These are phyloP conservation scores for Acacia pycnantha DNA, from an alignment of 331 rosid species.

Conservation along the genomic window DNA sequence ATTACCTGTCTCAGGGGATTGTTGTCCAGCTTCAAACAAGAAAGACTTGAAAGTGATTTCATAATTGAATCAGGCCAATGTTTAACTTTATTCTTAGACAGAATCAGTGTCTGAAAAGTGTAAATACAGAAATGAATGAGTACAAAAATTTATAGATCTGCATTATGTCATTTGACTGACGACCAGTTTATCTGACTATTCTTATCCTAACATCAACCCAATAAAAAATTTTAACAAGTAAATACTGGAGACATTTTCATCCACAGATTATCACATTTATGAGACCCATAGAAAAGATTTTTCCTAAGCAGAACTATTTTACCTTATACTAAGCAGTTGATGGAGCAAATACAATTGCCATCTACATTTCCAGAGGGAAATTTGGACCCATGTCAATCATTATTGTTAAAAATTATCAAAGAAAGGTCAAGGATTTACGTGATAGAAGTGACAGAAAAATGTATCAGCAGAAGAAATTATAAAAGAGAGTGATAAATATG, in stretches of 20 bases:
- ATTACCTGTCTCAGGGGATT: slow-evolving; percentile 79
- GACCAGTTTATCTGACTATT: slow-evolving; percentile 15
- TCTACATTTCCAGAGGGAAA: background rate
- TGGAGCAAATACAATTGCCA: slow-evolving; percentile 1
- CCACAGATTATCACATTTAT: slow-evolving; percentile 11
- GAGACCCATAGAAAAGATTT: slow-evolving; percentile 5
- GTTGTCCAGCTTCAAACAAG: slow-evolving; percentile 83
- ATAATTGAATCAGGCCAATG: slow-evolving; percentile 87
- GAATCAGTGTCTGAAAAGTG: slow-evolving; percentile 62
- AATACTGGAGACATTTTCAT: slow-evolving; percentile 1
- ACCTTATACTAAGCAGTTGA: slow-evolving; percentile 6
- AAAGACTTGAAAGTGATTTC: slow-evolving; percentile 59
- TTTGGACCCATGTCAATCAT: background rate
- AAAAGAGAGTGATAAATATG: background rate
- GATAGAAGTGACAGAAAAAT: slow-evolving; percentile 7
- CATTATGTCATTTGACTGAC: slow-evolving; percentile 12
- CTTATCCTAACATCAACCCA: slow-evolving; percentile 22
- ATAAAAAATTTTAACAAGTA: slow-evolving; percentile 8
- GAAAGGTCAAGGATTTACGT: background rate
- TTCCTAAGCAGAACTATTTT: slow-evolving; percentile 14
- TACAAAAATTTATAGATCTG: slow-evolving; percentile 26
- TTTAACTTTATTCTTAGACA: slow-evolving; percentile 78
- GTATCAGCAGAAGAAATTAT: background rate
- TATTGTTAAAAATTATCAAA: slow-evolving; percentile 11
- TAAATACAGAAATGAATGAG: slow-evolving; percentile 30